Percentiles rank a stretch among this genome's conserved stretches.
Conservation (phyloP, 306 rosid species). For the Benincasa hispida region DNA sequence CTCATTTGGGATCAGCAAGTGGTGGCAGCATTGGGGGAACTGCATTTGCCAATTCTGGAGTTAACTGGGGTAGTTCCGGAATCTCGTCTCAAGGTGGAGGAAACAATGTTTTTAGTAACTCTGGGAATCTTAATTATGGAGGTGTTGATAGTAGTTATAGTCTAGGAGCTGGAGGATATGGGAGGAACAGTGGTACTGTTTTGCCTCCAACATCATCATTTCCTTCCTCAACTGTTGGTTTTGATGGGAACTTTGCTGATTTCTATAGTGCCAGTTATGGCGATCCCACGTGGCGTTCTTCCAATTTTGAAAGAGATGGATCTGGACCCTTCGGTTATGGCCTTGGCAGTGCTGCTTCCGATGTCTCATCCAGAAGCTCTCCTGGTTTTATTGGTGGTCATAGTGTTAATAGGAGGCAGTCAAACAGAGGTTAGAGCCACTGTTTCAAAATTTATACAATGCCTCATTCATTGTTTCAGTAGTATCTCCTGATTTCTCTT, state of each 20-base stretch:
- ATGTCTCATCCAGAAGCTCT: slow-evolving; percentile 65
- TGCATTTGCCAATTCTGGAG: slow-evolving; percentile 61
- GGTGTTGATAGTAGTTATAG: slow-evolving; percentile 53
- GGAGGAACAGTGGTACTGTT: slow-evolving; percentile 52
- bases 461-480: background rate
- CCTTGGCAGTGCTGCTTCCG: slow-evolving; percentile 62
- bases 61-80: slow-evolving; percentile 61
- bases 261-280: slow-evolving; percentile 53
- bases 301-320: slow-evolving; percentile 68
- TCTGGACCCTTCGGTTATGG: slow-evolving; percentile 80
- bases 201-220: slow-evolving; percentile 44
- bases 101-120: slow-evolving; percentile 42
- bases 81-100: slow-evolving; percentile 56
- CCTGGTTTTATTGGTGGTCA: slow-evolving; percentile 93
- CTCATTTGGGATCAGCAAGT: slow-evolving; percentile 56
- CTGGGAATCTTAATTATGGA: slow-evolving; percentile 60
- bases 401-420: slow-evolving; percentile 88
- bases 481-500: background rate
- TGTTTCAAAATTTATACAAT: slow-evolving; percentile 13
- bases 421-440: slow-evolving; percentile 75
- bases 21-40: slow-evolving; percentile 66
- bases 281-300: slow-evolving; percentile 83
- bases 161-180: slow-evolving; percentile 69
- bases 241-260: slow-evolving; percentile 64
- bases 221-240: slow-evolving; percentile 67